Conservation (phyloP, 495 filamentous ascomycete species). For the Tuber borchii region DNA sequence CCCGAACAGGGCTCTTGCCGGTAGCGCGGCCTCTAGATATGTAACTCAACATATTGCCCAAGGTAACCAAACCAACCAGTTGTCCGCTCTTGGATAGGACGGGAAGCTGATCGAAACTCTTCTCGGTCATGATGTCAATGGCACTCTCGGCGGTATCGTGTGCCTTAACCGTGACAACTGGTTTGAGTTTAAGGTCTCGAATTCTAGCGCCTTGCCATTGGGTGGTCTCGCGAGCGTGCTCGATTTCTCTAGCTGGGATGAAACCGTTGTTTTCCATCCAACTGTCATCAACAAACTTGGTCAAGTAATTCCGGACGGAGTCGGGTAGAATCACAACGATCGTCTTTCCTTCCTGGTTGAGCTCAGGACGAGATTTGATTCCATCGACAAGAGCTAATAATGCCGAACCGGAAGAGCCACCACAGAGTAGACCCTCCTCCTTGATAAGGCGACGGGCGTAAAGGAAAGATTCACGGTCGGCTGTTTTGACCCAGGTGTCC, state of each 20-base stretch:
- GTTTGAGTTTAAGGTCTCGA: slow-evolving; percentile 75
- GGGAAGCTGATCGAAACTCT: slow-evolving; percentile 91
- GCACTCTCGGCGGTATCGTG: slow-evolving; percentile 67
- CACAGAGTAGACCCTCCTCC: slow-evolving; percentile 90
- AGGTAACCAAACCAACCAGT: slow-evolving; percentile 83
- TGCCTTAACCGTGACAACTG: slow-evolving; percentile 73
- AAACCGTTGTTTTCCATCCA: slow-evolving; percentile 96
- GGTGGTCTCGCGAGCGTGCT: slow-evolving; percentile 25
- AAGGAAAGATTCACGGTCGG: slow-evolving; percentile 82
- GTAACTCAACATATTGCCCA: slow-evolving; percentile 88
- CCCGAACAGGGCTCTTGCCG: slow-evolving; percentile 61
- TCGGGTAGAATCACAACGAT: slow-evolving; percentile 90
- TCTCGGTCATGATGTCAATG: slow-evolving; percentile 94
- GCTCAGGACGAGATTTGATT: slow-evolving; percentile 58
- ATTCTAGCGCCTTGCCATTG: slow-evolving; percentile 62
- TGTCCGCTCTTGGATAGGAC: slow-evolving; percentile 65
- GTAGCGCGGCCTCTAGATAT: slow-evolving; percentile 74
- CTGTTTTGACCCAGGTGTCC: slow-evolving; percentile 97
- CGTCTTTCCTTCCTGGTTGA: slow-evolving; percentile 44
- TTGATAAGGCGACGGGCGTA: slow-evolving; percentile 83
- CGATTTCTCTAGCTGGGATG: slow-evolving; percentile 49
- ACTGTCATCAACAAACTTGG: slow-evolving; percentile 97
- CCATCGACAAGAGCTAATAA: slow-evolving; percentile 77
- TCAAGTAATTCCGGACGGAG: slow-evolving; percentile 95
- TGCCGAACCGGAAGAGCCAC: slow-evolving; percentile 89